Base-by-base conservation (phyloP, 73 alveolate genomes). In the Paramecium pentaurelia region DNA sequence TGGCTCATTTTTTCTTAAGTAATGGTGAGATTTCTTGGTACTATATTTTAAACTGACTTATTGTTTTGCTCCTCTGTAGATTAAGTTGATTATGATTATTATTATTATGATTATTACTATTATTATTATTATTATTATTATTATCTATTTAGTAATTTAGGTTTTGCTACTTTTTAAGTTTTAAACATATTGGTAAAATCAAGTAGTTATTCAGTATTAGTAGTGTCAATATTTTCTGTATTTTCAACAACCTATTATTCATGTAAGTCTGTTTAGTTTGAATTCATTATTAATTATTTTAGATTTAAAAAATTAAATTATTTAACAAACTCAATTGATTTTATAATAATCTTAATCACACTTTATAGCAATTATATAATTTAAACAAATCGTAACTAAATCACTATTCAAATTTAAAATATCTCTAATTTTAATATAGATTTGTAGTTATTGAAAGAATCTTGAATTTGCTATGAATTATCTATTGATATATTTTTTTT, bases 1-100 rank as follows among this genome's bases (percentile, higher is more conserved):
- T 85, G 37, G 9, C 86, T 89, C 97, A 96, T 96, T 28, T 95
- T 94, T 59, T 95, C 97, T 40, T 73, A 45, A 42, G 97, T 93
- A 12, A 92, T 94, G 1, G 92, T 71, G 1, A 95, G 85, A 80
- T 95, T 95, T 75, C 94, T 89, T 6, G 97, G 98, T n/a, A 95
- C 95, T 47, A 83, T 95, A 75, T 89, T 89, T 51, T 89, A 11
- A 0, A 89, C 8, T 36, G 25, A 44, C 32, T 71, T 49, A 9
- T 40, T 73, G 3, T 45, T 36, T 14, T 30, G 37, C 22, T 37
- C 58, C 9, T 75, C 84, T 32, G 25, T n/a, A 54, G 36, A 3
- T 54, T 54, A 54, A 18, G 70, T 18, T 54, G 16, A 7, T n/a
- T 54, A 18, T 54, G 18, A 18, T 54, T 54, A 54, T 54, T 20